Percentiles rank a stretch among this genome's conserved stretches.
Evolutionary conservation across 2,329 filamentous ascomycete genomes (phyloP).

Genomic region (Microsporum audouinii): DNA sequence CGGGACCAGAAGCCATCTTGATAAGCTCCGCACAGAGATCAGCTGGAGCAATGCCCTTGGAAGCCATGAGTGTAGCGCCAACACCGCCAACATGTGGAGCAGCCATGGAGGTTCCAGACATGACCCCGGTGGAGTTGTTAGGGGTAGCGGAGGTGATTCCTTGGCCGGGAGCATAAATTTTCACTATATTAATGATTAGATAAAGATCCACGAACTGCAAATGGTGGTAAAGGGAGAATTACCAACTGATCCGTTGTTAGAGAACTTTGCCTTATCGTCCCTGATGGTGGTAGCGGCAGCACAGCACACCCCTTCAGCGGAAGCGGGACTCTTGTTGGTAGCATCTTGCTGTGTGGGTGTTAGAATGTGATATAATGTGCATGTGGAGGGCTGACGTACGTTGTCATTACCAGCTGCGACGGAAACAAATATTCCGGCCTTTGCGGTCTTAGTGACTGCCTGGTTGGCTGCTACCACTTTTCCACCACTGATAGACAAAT

Average conservation of each 20-base stretch:
- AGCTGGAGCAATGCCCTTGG: conserved; percentile 39
- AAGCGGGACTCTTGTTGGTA: conserved; percentile 28
- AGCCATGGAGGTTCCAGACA: conserved; percentile 30
- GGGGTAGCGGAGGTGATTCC: conserved; percentile 41
- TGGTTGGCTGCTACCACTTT: conserved; percentile 29
- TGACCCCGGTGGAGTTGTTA: conserved; percentile 36
- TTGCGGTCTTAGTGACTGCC: conserved; percentile 28
- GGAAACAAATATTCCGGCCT: conserved; percentile 30
- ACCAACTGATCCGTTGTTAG: conserved; percentile 33
- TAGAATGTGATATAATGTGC: conserved; percentile 9
- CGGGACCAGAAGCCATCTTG: conserved; percentile 35
- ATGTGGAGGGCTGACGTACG: conserved; percentile 15
- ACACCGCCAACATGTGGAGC: conserved; percentile 42
- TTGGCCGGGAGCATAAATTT: conserved; percentile 48
- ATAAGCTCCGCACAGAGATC: conserved; percentile 41
- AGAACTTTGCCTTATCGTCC: conserved; percentile 29
- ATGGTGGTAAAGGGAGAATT: conserved; percentile 23
- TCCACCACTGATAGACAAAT: conserved; percentile 28
- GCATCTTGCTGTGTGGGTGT: conserved; percentile 17
- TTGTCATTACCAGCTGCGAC: conserved; percentile 34
- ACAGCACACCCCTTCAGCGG: conserved; percentile 28
- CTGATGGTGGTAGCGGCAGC: conserved; percentile 27
- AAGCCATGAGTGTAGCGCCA: conserved; percentile 41
- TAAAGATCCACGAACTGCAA: no score
- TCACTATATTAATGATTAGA: conserved; percentile 25